phyloP scores from a whole-genome alignment of 139 green algal species.

The Volvox africanus region DNA sequence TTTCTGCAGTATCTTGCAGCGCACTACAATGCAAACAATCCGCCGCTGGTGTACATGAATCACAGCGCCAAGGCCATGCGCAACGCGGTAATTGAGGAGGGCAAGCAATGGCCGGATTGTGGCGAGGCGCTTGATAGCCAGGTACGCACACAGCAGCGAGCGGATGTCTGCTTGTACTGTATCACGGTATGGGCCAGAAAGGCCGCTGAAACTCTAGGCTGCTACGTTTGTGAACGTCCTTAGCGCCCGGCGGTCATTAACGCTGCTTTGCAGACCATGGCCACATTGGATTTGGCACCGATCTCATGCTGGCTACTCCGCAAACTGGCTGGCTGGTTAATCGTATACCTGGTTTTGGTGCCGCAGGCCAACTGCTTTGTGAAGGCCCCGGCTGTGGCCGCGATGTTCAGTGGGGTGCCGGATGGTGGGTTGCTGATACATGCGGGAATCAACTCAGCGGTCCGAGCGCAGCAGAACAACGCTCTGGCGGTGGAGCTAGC shows the following conservation, averaged over 20 bases:
- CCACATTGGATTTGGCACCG: too few species aligned
- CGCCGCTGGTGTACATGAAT: constrained; percentile 47
- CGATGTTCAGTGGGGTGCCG: constrained; percentile 50
- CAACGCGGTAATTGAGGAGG: constrained; percentile 39
- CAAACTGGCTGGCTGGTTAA: too few species aligned
- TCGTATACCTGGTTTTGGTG: neutral
- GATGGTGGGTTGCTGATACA: neutral
- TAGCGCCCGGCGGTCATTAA: too few species aligned
- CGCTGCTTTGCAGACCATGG: too few species aligned
- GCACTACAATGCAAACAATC: constrained; percentile 3
- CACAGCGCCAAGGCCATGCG: constrained; percentile 54
- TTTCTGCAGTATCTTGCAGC: constrained; percentile 26
- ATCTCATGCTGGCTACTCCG: too few species aligned
- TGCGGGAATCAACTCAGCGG: constrained; percentile 49
- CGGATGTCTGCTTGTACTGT: too few species aligned
- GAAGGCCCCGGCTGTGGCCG: constrained; percentile 60
- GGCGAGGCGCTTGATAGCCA: constrained; percentile 57
- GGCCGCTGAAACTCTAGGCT: too few species aligned
- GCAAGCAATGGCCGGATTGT: constrained; percentile 51
- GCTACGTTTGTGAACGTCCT: too few species aligned
- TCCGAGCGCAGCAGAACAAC: constrained; percentile 68
- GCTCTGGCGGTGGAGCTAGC: constrained; percentile 41
- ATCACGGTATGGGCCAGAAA: too few species aligned
- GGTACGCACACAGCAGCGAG: constrained; percentile 6
- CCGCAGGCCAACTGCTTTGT: constrained; percentile 46